These are phyloP conservation scores for Talaromyces sp. DNA, from an alignment of 2,329 filamentous ascomycete species.

Conservation along the genomic window DNA sequence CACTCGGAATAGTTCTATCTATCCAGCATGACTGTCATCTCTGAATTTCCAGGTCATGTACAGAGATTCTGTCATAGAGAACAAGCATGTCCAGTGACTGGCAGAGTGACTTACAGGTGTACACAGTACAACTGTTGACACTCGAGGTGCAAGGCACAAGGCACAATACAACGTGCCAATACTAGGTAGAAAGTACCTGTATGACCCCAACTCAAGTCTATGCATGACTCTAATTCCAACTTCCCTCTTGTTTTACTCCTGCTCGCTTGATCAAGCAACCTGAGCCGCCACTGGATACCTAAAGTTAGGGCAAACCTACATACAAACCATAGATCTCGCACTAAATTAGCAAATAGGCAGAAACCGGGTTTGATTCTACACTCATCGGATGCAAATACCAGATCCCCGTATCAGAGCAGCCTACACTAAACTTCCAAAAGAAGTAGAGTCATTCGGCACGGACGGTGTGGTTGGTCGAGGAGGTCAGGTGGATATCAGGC, in stretches of 20 bases:
- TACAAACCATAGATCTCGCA: neutral
- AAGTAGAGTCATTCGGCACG: neutral
- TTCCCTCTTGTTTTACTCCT: neutral
- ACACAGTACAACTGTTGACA: neutral
- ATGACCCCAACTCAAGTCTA: neutral
- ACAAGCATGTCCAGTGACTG: conserved; percentile 3
- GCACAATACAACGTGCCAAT: neutral
- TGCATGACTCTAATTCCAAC: neutral
- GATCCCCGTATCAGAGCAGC: neutral
- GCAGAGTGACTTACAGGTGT: neutral
- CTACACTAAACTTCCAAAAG: neutral
- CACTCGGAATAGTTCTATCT: neutral
- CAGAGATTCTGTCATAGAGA: neutral
- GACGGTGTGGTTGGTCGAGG: neutral
- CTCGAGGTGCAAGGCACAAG: neutral
- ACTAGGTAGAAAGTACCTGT: neutral
- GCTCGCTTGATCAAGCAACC: neutral
- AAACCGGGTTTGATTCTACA: neutral
- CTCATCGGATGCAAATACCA: neutral
- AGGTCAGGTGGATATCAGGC: conserved; percentile 4
- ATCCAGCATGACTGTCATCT: neutral
- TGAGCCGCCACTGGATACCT: neutral
- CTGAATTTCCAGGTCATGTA: conserved; percentile 2
- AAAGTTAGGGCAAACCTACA: neutral
- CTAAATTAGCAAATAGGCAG: neutral